These are phyloP conservation scores for Alternaria consortialis DNA, from an alignment of 2,329 filamentous ascomycete genomes.

Conservation along the genomic window DNA sequence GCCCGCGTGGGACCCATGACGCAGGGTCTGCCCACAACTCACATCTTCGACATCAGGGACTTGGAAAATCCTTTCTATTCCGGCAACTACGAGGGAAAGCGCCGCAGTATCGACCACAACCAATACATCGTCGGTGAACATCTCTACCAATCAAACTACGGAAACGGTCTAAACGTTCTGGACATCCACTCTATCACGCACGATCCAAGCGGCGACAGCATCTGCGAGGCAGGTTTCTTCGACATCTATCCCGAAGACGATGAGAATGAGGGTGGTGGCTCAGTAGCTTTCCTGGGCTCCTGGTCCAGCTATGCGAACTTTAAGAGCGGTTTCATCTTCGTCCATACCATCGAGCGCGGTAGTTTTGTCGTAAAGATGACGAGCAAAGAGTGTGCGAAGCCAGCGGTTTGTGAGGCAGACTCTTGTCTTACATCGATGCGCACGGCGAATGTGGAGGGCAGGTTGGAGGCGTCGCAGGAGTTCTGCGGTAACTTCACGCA, in stretches of 20 bases:
- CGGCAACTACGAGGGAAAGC: constrained; percentile 50
- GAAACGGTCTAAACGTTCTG: constrained; percentile 48
- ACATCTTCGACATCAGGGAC: constrained; percentile 46
- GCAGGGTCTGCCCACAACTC: constrained; percentile 40
- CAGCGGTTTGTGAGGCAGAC: constrained; percentile 32
- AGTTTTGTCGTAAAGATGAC: constrained; percentile 45
- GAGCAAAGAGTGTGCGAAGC: constrained; percentile 30
- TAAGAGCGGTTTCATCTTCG: constrained; percentile 46
- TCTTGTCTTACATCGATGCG: constrained; percentile 27
- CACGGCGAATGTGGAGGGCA: constrained; percentile 31
- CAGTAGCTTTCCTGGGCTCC: constrained; percentile 51
- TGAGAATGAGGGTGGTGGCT: constrained; percentile 43
- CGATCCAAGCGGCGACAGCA: constrained; percentile 45
- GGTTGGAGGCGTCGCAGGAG: constrained; percentile 24
- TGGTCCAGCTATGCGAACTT: constrained; percentile 52
- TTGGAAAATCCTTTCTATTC: constrained; percentile 46
- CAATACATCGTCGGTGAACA: constrained; percentile 53
- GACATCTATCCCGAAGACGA: constrained; percentile 55
- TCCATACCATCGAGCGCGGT: constrained; percentile 50
- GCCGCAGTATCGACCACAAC: constrained; percentile 54
- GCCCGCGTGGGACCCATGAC: constrained; percentile 40
- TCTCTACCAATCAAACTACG: constrained; percentile 54
- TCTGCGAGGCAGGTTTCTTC: constrained; percentile 54
- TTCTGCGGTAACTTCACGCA: constrained; percentile 32
- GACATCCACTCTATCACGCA: constrained; percentile 50